Evolutionary conservation across 106 monocot species (phyloP).

Genomic region (Dendrobium chrysotoxum): DNA sequence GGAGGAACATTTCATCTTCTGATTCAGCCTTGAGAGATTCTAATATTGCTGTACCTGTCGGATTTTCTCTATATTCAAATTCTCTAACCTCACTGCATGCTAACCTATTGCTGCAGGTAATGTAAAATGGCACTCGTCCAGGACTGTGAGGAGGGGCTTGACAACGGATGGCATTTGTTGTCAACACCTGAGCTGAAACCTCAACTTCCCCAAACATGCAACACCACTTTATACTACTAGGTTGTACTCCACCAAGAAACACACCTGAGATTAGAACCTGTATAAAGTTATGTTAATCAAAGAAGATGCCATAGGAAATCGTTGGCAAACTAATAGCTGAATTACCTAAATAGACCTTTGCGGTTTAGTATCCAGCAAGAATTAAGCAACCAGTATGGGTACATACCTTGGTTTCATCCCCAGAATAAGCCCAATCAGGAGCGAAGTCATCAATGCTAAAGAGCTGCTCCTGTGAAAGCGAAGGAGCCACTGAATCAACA

Average conservation of each 20-base stretch:
- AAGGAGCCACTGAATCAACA: constrained; percentile 38
- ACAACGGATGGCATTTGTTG: constrained; percentile 31
- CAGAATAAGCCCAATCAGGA: constrained; percentile 64
- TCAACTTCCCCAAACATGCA: constrained; percentile 53
- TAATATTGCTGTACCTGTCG: not conserved
- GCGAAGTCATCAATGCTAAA: constrained; percentile 64
- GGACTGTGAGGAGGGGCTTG: constrained; percentile 31
- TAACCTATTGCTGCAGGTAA: constrained; percentile 39
- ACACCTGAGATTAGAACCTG: constrained; percentile 39
- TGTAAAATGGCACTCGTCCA: constrained; percentile 46
- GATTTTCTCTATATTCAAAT: constrained; percentile 56
- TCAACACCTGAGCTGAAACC: constrained; percentile 39
- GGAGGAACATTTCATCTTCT: constrained; percentile 38
- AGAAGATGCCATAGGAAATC: not conserved
- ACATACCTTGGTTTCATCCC: constrained; percentile 49
- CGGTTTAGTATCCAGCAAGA: too few species aligned
- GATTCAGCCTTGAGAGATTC: not conserved
- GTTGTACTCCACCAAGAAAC: constrained; percentile 27
- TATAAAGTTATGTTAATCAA: constrained; percentile 2
- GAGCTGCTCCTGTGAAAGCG: constrained; percentile 48
- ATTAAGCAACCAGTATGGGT: not conserved
- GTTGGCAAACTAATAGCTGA: constrained; percentile 4
- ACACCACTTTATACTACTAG: constrained; percentile 22
- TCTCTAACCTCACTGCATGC: constrained; percentile 58
- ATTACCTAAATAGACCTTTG: constrained; percentile 1